Evolutionary conservation across 2,329 filamentous ascomycete genomes (phyloP).

Genomic region (Chaetomium strumarium): DNA sequence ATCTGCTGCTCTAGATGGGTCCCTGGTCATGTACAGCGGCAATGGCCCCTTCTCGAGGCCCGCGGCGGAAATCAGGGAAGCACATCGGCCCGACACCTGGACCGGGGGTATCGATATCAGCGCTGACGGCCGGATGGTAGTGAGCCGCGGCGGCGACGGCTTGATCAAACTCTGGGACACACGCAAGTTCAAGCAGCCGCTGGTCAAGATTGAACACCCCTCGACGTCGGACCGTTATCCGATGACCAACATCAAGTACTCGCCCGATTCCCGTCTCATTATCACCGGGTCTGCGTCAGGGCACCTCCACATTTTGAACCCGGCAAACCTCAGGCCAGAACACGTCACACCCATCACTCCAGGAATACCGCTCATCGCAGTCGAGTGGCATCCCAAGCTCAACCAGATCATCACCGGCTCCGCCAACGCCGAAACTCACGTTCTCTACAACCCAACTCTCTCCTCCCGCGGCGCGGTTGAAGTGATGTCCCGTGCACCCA

Average conservation of each 20-base stretch:
- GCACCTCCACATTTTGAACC: constrained; percentile 86
- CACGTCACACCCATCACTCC: constrained; percentile 85
- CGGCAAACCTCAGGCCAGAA: constrained; percentile 80
- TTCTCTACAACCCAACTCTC: constrained; percentile 83
- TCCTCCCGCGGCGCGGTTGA: constrained; percentile 77
- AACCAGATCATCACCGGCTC: constrained; percentile 96
- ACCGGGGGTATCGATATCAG: constrained; percentile 90
- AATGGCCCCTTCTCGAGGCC: constrained; percentile 82
- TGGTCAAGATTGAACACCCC: constrained; percentile 70
- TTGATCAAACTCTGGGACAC: constrained; percentile 96
- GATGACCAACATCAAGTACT: constrained; percentile 83
- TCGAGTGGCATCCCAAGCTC: constrained; percentile 88
- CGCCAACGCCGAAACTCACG: constrained; percentile 80
- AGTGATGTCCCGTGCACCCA: constrained; percentile 88
- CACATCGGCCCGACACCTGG: constrained; percentile 80
- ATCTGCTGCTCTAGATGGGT: constrained; percentile 80
- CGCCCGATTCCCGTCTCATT: constrained; percentile 75
- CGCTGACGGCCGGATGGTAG: constrained; percentile 79
- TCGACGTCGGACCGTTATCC: constrained; percentile 81
- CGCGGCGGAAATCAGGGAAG: constrained; percentile 73
- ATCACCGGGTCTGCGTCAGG: constrained; percentile 84
- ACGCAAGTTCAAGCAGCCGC: constrained; percentile 85
- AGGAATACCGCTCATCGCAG: constrained; percentile 72
- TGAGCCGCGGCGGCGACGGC: constrained; percentile 86
- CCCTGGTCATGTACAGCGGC: constrained; percentile 84